Evolutionary conservation across 2,329 filamentous ascomycete genomes (phyloP).

Genomic region (Ceratocystis alfenasii): DNA sequence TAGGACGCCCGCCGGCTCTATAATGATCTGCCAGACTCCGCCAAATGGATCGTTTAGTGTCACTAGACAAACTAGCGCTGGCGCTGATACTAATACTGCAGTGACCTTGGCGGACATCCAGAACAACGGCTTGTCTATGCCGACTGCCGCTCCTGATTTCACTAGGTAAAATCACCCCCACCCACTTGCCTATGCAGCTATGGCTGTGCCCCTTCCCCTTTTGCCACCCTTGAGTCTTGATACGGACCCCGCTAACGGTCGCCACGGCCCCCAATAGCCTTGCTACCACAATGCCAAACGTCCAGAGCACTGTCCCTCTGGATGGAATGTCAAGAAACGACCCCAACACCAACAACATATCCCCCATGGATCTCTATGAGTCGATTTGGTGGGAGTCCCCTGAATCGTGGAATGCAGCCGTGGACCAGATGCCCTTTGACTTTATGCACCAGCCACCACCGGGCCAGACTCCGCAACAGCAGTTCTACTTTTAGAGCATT

Average conservation of each 20-base stretch:
- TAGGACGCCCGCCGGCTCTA: slow-evolving; percentile 32
- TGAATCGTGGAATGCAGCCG: slow-evolving; percentile 45
- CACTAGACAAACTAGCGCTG: slow-evolving; percentile 1
- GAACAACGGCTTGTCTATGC: slow-evolving; percentile 35
- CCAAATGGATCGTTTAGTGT: slow-evolving; percentile 22
- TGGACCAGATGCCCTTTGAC: slow-evolving; percentile 49
- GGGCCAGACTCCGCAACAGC: slow-evolving; percentile 45
- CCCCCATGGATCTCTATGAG: slow-evolving; percentile 56
- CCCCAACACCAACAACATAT: slow-evolving; percentile 44
- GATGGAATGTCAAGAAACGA: slow-evolving; percentile 40
- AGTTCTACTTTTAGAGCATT: slow-evolving; percentile 41
- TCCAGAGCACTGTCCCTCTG: slow-evolving; percentile 28
- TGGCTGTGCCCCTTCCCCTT: background rate
- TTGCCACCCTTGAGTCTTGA: slow-evolving; percentile 5
- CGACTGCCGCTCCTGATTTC: slow-evolving; percentile 33
- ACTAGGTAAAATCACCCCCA: slow-evolving; percentile 28
- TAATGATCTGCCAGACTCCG: slow-evolving; percentile 25
- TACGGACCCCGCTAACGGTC: slow-evolving; percentile 20
- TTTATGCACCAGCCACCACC: slow-evolving; percentile 48
- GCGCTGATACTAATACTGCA: slow-evolving; percentile 48
- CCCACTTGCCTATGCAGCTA: background rate
- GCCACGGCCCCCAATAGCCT: slow-evolving; percentile 14
- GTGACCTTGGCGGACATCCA: slow-evolving; percentile 55
- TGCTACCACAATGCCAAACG: slow-evolving; percentile 18
- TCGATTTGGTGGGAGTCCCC: slow-evolving; percentile 56